A percentile compares a stretch with the other conserved stretches of the same genome.
Evolutionary conservation across 345 rosid species (phyloP).

Genomic region (Arabidopsis thaliana): DNA sequence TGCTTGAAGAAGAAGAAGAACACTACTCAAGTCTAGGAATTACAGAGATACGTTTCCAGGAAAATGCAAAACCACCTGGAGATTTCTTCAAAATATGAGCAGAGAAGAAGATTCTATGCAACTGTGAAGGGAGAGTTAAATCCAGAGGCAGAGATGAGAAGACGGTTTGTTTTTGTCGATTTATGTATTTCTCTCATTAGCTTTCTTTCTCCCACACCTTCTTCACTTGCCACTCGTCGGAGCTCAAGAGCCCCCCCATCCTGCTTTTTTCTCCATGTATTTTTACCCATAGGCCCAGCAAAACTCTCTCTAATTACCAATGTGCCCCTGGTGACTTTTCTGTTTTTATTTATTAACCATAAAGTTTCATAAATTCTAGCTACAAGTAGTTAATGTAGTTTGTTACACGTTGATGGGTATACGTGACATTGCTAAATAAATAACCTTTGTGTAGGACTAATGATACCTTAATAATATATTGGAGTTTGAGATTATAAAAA

Average conservation of each 20-base stretch:
- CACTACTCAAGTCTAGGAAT: constrained; percentile 41
- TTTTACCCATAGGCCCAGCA: constrained; percentile 37
- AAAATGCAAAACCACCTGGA: constrained; percentile 44
- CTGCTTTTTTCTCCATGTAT: background rate
- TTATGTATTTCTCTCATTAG: constrained; percentile 20
- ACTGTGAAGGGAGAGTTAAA: background rate
- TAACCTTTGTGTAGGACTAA: background rate
- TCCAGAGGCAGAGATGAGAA: constrained; percentile 36
- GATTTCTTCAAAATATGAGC: constrained; percentile 8
- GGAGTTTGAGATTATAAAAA: background rate
- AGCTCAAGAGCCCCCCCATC: constrained; percentile 25
- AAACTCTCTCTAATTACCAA: constrained; percentile 29
- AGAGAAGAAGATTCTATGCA: constrained; percentile 36
- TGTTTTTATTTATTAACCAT: background rate
- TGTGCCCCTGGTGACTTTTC: constrained; percentile 34
- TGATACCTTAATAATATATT: background rate
- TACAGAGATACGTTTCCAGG: constrained; percentile 51
- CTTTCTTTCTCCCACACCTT: constrained; percentile 30
- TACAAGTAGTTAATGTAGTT: background rate
- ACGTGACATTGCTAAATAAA: background rate
- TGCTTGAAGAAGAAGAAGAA: constrained; percentile 44
- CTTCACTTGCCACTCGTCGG: constrained; percentile 46
- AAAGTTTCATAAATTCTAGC: background rate
- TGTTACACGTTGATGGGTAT: background rate
- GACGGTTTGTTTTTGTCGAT: constrained; percentile 48